Evolutionary conservation across 2,329 filamentous ascomycete genomes (phyloP), one percentile per base, ranked within the genome.

Genomic region (Periconia macrospinosa): DNA sequence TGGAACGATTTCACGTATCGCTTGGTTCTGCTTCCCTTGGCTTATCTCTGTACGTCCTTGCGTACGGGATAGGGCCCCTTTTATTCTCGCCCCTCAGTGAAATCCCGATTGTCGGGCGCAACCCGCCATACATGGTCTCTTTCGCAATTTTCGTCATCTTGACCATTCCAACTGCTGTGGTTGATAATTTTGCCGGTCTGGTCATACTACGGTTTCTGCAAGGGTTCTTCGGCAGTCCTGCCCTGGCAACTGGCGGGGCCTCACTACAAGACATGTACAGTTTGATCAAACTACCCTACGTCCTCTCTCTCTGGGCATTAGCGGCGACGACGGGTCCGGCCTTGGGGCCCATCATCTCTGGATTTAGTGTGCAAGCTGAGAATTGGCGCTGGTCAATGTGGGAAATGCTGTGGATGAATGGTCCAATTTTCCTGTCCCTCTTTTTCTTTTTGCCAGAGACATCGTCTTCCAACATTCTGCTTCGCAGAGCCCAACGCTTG

Each of bases 401-500:
- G 88, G 84, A 96, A 62, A 90, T 93, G 71, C 79, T 94, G 20
- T 95, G 95, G 71, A 70, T 95, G 30, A 79, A 89, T 35, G 86
- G 82, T 3, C 72, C 87, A 42, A 83, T 89, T 61, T 94, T 88
- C 83, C 59, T 90, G 15, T 72, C 92, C 52, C 91, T 94, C 71
- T 89, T 88, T 50, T 91, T 95, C 76, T 92, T 90, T 35, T 86
- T 96, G 1, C 90, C 91, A 1, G 92, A 96, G 74, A 96, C 92
- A 0, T 95, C 93, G 67, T 87, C 90, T 0, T 89, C 91, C 0
- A 90, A 86, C 0, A 86, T 96, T 55, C 83, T 97, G 11, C 83
- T 85, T 48, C 78, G 78, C 23, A 83, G 91, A 15, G 92, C 92
- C 2, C 79, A 81, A 64, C 89, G 89, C 69, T 78, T 94, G 49